phyloP scores from a whole-genome alignment of 2,329 filamentous ascomycete species.

The Epichloe typhina region DNA sequence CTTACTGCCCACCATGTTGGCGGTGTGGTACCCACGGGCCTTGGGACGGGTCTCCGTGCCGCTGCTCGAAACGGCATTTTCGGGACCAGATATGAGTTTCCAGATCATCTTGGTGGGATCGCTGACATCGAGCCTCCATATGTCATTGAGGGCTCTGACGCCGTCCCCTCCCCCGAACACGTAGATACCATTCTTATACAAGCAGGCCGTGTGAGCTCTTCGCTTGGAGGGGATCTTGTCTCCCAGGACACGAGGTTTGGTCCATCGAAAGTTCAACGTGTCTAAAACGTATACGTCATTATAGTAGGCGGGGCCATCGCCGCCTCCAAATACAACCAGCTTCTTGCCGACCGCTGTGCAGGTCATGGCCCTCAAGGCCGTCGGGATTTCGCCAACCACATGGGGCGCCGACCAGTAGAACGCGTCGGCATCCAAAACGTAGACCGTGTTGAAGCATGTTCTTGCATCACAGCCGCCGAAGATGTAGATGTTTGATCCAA shows the following conservation, averaged over 20 bases:
- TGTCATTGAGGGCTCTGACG: conserved; percentile 56
- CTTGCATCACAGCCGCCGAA: conserved; percentile 57
- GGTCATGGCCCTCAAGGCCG: conserved; percentile 56
- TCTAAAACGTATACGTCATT: conserved; percentile 63
- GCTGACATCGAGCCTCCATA: conserved; percentile 58
- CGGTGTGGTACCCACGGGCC: conserved; percentile 56
- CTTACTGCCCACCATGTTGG: conserved; percentile 60
- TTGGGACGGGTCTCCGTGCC: conserved; percentile 37
- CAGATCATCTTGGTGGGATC: conserved; percentile 56
- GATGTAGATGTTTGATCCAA: conserved; percentile 54
- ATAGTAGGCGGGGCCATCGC: conserved; percentile 58
- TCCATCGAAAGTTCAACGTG: conserved; percentile 56
- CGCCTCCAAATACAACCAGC: conserved; percentile 55
- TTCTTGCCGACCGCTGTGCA: conserved; percentile 60
- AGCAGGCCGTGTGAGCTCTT: conserved; percentile 55
- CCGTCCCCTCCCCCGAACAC: conserved; percentile 59
- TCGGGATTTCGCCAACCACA: conserved; percentile 50
- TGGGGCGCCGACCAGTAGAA: conserved; percentile 57
- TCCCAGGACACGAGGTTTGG: conserved; percentile 45
- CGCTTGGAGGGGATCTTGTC: conserved; percentile 47
- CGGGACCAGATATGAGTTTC: conserved; percentile 45
- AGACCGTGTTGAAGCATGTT: conserved; percentile 56
- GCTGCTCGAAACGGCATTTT: conserved; percentile 16
- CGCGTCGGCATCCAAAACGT: conserved; percentile 55
- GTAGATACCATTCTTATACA: conserved; percentile 59